phyloP scores from a whole-genome alignment of 805 yeast species.

The Maudiozyma saulgeensis region DNA sequence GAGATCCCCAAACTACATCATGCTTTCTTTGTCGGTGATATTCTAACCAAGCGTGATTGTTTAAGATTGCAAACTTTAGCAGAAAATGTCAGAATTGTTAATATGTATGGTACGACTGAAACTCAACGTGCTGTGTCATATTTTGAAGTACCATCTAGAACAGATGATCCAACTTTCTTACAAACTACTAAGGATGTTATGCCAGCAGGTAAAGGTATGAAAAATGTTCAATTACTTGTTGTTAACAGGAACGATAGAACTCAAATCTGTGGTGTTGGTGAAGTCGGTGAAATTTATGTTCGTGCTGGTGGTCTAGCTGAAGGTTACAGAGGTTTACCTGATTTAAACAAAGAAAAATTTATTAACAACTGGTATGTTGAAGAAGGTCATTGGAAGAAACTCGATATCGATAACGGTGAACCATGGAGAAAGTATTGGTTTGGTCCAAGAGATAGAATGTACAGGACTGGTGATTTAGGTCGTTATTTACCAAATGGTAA shows the following conservation, averaged over 20 bases:
- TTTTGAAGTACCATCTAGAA: slow-evolving; percentile 74
- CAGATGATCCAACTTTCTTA: slow-evolving; percentile 60
- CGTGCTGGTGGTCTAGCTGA: slow-evolving; percentile 98
- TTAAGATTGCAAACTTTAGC: slow-evolving; percentile 86
- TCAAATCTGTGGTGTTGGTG: slow-evolving; percentile 96
- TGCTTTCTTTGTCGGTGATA: slow-evolving; percentile 97
- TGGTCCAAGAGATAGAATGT: slow-evolving; percentile 92
- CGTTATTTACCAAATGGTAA: slow-evolving; percentile 95
- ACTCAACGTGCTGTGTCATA: slow-evolving; percentile 97
- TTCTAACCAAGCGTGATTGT: slow-evolving; percentile 94
- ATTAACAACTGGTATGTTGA: slow-evolving; percentile 85
- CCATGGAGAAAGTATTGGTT: slow-evolving; percentile 74
- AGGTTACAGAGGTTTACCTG: slow-evolving; percentile 89
- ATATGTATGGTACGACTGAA: slow-evolving; percentile 99
- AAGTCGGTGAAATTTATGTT: slow-evolving; percentile 96
- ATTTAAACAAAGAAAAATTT: slow-evolving; percentile 77
- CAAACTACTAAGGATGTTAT: slow-evolving; percentile 84
- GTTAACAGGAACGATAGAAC: slow-evolving; percentile 84
- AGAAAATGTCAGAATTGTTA: slow-evolving; percentile 78
- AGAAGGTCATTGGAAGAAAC: slow-evolving; percentile 48
- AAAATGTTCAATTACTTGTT: slow-evolving; percentile 84
- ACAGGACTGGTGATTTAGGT: slow-evolving; percentile 96
- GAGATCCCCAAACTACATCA: slow-evolving; percentile 81
- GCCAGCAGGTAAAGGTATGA: slow-evolving; percentile 99
- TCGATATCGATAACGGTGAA: slow-evolving; percentile 42